Evolutionary conservation across 805 yeast species (phyloP).

Genomic region (Zygosaccharomyces rouxii): DNA sequence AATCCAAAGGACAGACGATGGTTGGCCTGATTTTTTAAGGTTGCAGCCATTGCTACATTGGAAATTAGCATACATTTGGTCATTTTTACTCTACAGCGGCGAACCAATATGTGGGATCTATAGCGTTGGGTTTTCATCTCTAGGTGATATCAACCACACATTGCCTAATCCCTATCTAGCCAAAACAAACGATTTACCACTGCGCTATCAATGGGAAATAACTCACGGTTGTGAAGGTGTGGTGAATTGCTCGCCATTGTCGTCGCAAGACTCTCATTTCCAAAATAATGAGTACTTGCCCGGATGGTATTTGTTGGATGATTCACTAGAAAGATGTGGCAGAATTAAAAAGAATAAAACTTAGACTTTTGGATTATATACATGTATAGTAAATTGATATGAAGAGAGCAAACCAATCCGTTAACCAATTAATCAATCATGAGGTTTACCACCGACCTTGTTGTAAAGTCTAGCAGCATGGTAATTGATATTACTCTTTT

Average conservation of each 20-base stretch:
- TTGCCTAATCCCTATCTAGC: slow-evolving; percentile 60
- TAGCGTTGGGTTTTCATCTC: slow-evolving; percentile 80
- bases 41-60: slow-evolving; percentile 87
- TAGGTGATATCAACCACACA: slow-evolving; percentile 77
- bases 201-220: slow-evolving; percentile 14
- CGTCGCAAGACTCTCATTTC: not conserved
- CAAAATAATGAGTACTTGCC: slow-evolving; percentile 21
- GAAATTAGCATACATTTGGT: slow-evolving; percentile 83
- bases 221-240: not conserved
- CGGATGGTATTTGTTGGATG: slow-evolving; percentile 35
- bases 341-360: slow-evolving; percentile 17
- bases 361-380: slow-evolving; percentile 7
- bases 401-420: too few species aligned
- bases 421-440: slow-evolving; percentile 19
- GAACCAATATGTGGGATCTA: slow-evolving; percentile 72
- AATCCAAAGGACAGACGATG: slow-evolving; percentile 74
- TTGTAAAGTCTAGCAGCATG: slow-evolving; percentile 50
- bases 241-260: slow-evolving; percentile 4
- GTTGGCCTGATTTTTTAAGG: slow-evolving; percentile 86
- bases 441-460: slow-evolving; percentile 47
- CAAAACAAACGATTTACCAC: not conserved
- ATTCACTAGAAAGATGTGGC: slow-evolving; percentile 33
- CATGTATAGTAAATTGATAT: slow-evolving; percentile 2
- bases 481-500: slow-evolving; percentile 45
- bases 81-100: slow-evolving; percentile 56